phyloP scores from a whole-genome alignment of 169 alveolate species.

The Plasmodium falciparum region DNA sequence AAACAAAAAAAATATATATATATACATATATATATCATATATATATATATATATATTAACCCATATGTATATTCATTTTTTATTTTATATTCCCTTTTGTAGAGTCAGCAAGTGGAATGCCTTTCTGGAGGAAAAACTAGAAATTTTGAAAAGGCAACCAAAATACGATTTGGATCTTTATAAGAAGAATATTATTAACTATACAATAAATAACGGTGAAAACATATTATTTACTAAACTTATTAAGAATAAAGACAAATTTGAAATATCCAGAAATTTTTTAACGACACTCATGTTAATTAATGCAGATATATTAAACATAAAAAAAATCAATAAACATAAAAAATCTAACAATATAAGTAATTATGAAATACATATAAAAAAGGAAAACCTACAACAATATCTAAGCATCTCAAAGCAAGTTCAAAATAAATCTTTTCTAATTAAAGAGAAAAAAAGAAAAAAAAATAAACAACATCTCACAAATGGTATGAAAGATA shows the following conservation, averaged over 20 bases:
- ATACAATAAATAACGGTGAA: constrained; percentile 31
- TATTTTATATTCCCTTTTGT: background rate
- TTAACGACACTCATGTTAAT: constrained; percentile 56
- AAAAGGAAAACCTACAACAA: constrained; percentile 33
- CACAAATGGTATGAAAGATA: background rate
- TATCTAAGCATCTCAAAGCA: constrained; percentile 12
- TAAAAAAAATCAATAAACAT: constrained; percentile 8
- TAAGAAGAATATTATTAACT: constrained; percentile 37
- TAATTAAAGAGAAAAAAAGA: constrained; percentile 54
- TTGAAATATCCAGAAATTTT: constrained; percentile 51
- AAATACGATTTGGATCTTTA: constrained; percentile 47
- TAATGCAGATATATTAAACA: constrained; percentile 31
- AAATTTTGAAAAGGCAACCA: constrained; percentile 38
- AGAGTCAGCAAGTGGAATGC: constrained; percentile 55
- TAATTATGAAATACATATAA: constrained; percentile 41
- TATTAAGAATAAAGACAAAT: constrained; percentile 23
- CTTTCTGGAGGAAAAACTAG: constrained; percentile 38
- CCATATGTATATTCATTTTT: background rate
- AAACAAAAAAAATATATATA: background rate
- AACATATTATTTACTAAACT: constrained; percentile 20
- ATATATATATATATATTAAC: background rate
- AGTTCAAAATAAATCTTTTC: constrained; percentile 8
- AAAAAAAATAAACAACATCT: background rate
- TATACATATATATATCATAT: background rate
- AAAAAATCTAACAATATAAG: constrained; percentile 34